phyloP scores from a whole-genome alignment of 208 protist species.

The Trypanosoma vivax region DNA sequence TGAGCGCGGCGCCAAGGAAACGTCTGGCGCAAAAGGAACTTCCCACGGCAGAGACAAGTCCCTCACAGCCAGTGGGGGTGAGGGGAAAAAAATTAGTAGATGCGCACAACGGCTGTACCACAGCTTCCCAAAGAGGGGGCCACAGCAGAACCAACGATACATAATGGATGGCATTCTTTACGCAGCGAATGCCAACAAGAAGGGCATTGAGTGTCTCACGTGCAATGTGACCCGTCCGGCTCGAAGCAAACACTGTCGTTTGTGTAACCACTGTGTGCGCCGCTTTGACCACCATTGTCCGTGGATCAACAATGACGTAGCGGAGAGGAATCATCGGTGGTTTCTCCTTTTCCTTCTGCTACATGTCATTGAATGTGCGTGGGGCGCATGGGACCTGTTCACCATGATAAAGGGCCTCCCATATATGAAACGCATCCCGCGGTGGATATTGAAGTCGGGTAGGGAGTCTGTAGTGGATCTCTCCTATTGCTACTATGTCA shows the following conservation, averaged over 20 bases:
- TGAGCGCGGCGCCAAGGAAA: background rate
- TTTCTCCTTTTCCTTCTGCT: conserved; percentile 86
- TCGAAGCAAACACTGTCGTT: conserved; percentile 92
- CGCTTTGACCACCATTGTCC: conserved; percentile 96
- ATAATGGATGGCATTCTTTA: conserved; percentile 77
- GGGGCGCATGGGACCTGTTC: conserved; percentile 64
- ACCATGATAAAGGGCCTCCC: conserved; percentile 52
- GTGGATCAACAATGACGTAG: conserved; percentile 97
- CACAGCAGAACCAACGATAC: conserved; percentile 60
- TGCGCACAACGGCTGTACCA: conserved; percentile 7
- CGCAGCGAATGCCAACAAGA: conserved; percentile 15
- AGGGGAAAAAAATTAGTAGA: background rate
- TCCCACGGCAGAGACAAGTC: background rate
- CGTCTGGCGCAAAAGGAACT: background rate
- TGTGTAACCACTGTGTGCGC: conserved; percentile 91
- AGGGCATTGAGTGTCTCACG: conserved; percentile 51
- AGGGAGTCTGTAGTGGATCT: conserved; percentile 1
- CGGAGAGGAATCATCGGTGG: conserved; percentile 89
- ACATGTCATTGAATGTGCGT: conserved; percentile 81
- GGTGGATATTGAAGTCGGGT: conserved; percentile 34
- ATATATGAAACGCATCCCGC: conserved; percentile 39
- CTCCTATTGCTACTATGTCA: conserved; percentile 38
- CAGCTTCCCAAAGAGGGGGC: conserved; percentile 47
- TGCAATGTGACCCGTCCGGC: conserved; percentile 77
- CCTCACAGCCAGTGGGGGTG: background rate